Evolutionary conservation across 129 eudicot genomes (phyloP).

Genomic region (Centrapalus pauciflorus): DNA sequence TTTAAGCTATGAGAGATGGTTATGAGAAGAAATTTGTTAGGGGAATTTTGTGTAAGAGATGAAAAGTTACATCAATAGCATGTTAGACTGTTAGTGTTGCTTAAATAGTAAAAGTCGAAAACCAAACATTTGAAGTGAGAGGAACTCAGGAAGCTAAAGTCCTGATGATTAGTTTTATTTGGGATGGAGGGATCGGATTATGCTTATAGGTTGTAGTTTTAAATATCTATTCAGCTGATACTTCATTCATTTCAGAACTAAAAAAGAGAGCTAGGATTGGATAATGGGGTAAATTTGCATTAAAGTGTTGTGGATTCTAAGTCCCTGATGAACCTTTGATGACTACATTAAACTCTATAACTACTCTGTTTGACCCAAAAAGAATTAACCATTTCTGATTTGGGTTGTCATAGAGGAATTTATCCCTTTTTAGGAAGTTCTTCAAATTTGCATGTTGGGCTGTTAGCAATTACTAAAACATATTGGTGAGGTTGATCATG

Average conservation of each 20-base stretch:
- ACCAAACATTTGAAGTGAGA: not conserved
- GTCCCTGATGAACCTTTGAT: not conserved
- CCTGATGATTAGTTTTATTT: not conserved
- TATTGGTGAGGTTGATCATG: not conserved
- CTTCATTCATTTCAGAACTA: not conserved
- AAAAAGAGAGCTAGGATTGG: not conserved
- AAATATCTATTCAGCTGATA: not conserved
- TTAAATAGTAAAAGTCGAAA: not conserved
- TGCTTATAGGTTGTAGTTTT: not conserved
- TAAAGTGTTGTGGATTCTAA: constrained; percentile 4
- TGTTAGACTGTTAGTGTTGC: not conserved
- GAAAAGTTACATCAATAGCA: not conserved
- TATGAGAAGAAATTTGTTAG: not conserved
- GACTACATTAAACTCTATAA: not conserved
- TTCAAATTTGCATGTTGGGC: constrained; percentile 7
- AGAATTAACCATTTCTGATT: too few relatives aligned
- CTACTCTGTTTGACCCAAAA: not conserved
- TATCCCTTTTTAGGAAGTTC: not conserved
- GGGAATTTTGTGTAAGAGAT: not conserved
- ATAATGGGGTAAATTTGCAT: not conserved
- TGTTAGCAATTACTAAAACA: not conserved
- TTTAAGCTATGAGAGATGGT: not conserved
- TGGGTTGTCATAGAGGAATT: too few relatives aligned
- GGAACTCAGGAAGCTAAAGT: not conserved
- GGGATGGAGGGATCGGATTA: not conserved